A percentile compares a stretch with the other conserved stretches of the same genome.
Evolutionary conservation across 2,329 filamentous ascomycete species (phyloP).

Genomic region (Trichophyton schoenleinii): DNA sequence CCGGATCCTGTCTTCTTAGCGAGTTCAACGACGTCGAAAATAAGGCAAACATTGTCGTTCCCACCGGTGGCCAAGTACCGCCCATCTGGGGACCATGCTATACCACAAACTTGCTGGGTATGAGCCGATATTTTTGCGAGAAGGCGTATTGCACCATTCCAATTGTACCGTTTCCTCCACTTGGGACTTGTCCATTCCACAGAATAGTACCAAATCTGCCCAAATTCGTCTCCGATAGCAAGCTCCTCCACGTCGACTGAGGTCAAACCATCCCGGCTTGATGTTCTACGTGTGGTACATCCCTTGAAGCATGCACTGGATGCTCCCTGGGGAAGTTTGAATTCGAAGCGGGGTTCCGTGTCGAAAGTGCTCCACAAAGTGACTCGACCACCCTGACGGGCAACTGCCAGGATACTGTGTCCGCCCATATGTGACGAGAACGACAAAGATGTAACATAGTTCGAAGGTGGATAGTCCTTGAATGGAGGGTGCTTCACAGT

Average conservation of each 20-base stretch:
- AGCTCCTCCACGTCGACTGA: conserved; percentile 65
- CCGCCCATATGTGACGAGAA: conserved; percentile 71
- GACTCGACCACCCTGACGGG: conserved; percentile 63
- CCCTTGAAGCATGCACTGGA: conserved; percentile 76
- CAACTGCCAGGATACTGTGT: conserved; percentile 72
- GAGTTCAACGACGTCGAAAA: conserved; percentile 60
- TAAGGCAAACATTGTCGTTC: conserved; percentile 79
- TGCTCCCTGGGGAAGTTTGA: conserved; percentile 58
- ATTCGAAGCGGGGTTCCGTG: conserved; percentile 57
- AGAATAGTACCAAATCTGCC: conserved; percentile 75
- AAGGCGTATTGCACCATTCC: conserved; percentile 66
- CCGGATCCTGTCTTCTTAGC: conserved; percentile 19
- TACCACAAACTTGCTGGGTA: conserved; percentile 78
- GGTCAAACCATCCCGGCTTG: conserved; percentile 36
- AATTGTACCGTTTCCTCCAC: conserved; percentile 53
- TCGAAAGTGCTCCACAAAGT: conserved; percentile 63
- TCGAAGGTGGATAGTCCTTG: conserved; percentile 36
- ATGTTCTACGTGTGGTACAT: conserved; percentile 39
- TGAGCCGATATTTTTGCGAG: conserved; percentile 67
- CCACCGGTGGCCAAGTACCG: conserved; percentile 71
- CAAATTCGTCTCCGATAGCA: conserved; percentile 70
- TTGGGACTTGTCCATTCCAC: conserved; percentile 61
- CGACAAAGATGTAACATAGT: conserved; percentile 67
- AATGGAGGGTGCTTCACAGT: conserved; percentile 52
- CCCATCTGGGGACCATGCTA: conserved; percentile 75